Base-by-base conservation (phyloP, 768 basidiomycete species). In the Mycena amicta region DNA sequence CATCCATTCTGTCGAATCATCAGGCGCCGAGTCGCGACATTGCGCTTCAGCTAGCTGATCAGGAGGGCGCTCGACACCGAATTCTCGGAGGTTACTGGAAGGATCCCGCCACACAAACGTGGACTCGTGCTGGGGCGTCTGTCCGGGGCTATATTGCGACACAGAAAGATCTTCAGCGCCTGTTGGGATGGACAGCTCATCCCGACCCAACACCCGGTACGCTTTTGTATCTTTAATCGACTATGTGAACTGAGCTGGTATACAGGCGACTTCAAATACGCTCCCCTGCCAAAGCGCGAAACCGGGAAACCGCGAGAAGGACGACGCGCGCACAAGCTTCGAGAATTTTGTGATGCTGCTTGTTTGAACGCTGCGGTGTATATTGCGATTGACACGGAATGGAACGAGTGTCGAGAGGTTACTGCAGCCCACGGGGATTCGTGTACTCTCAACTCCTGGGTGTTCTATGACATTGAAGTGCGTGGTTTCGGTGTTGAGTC, bases 21-120 rank as follows among this genome's bases (percentile, higher is more conserved):
- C 69, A 55, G 3, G 67, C 71, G 1, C 71, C 72, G 12, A 71
- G 75, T 12, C 65, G 70, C 3, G 61, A 66, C 43, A 63, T 71
- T 31, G 69, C 70, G 0, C 27, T 37, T 0, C n/a, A 53, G 0
- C 56, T 72, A 2, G 52, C 56, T 1, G 43, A 61, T 1, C 53
- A 62, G 8, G 50, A 69, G 1, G 15, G 52, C 0, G 60, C 72
- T 0, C 56, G 60, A 61, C 52, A 63, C 25, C 3, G 61, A 50
- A 3, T 65, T 50, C n/a, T 39, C 27, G 30, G 68, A 58, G 60
- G 70, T 3, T 50, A 13, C 6, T 57, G 56, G 56, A 26, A 11
- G 22, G 39, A 18, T 26, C 8, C 12, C n/a, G 41, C 5, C 12
- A 49, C 23, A 25, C 12, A 28, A 6, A 22, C 12, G 13, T 49